phyloP scores from a whole-genome alignment of 1,284 basidiomycete species.

The Trichosporon faecale region DNA sequence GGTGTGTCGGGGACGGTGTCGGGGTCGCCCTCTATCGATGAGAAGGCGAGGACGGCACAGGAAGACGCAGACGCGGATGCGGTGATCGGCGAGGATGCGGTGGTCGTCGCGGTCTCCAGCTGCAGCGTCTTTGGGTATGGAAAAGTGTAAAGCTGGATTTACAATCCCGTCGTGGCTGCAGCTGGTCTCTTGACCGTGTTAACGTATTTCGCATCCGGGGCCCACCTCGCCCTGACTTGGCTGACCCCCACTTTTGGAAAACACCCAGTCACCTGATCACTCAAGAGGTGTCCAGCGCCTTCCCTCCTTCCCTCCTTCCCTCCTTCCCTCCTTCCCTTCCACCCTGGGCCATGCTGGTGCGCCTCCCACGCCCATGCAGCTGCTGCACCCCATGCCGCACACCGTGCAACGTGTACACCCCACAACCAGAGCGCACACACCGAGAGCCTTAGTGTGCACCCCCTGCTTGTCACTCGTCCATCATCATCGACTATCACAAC shows the following conservation, averaged over 20 bases:
- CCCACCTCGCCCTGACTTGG: not conserved
- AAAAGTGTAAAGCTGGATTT: constrained; percentile 5
- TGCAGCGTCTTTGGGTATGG: constrained; percentile 1
- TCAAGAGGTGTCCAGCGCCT: not conserved
- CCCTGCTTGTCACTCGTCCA: not conserved
- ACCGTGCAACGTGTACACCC: not conserved
- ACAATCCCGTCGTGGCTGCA: not conserved
- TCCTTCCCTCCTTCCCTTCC: not conserved
- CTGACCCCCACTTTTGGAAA: constrained; percentile 9
- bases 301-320: not conserved
- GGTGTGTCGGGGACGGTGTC: not conserved
- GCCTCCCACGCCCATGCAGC: not conserved
- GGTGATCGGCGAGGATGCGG: not conserved
- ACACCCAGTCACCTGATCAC: constrained; percentile 1
- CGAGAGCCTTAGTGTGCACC: not conserved
- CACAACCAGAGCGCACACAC: not conserved
- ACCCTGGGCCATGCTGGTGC: no score
- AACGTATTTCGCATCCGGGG: constrained; percentile 3
- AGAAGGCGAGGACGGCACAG: not conserved
- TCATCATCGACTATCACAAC: not conserved
- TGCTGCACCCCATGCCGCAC: no score
- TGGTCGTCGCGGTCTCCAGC: not conserved
- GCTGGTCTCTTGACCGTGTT: not conserved
- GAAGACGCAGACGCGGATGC: not conserved
- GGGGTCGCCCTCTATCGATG: not conserved